These are phyloP conservation scores for Mrakia blollopis DNA, from an alignment of 768 basidiomycete species.

Conservation along the genomic window DNA sequence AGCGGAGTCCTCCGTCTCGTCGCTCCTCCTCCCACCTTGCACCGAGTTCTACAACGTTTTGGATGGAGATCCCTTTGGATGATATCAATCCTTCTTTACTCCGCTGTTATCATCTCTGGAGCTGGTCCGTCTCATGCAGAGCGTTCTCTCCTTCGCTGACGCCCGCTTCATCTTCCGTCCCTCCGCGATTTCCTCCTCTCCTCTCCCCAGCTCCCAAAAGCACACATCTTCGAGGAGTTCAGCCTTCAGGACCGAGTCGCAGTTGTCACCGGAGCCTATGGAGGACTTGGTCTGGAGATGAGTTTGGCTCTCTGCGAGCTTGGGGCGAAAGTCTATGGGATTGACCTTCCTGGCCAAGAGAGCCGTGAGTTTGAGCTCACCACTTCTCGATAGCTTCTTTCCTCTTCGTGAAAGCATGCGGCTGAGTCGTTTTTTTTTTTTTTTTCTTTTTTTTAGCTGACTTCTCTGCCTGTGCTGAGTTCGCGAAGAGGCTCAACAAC, in stretches of 20 bases:
- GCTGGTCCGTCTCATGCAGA: background rate
- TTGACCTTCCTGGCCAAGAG: constrained; percentile 33
- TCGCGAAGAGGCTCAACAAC: constrained; percentile 45
- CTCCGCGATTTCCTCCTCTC: background rate
- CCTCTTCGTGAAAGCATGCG: background rate
- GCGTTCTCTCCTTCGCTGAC: background rate
- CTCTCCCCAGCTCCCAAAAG: background rate
- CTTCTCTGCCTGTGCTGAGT: constrained; percentile 42
- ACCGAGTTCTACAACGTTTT: too few relatives aligned
- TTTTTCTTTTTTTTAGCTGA: constrained; percentile 16
- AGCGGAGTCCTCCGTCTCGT: too few relatives aligned
- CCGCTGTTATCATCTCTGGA: background rate
- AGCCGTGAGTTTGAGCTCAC: constrained; percentile 1
- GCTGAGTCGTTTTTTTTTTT: background rate
- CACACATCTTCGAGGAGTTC: constrained; percentile 27
- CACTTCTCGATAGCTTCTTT: background rate
- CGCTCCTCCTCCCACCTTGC: too few relatives aligned
- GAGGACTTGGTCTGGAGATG: constrained; percentile 73
- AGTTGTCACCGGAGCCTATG: constrained; percentile 3
- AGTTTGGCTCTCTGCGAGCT: constrained; percentile 67
- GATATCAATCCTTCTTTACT: background rate
- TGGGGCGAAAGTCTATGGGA: constrained; percentile 52
- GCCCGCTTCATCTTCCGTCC: background rate
- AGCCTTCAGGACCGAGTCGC: constrained; percentile 6
- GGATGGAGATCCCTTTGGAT: too few relatives aligned